Evolutionary conservation across 345 rosid genomes (phyloP).

Genomic region (Lumnitzera racemosa): DNA sequence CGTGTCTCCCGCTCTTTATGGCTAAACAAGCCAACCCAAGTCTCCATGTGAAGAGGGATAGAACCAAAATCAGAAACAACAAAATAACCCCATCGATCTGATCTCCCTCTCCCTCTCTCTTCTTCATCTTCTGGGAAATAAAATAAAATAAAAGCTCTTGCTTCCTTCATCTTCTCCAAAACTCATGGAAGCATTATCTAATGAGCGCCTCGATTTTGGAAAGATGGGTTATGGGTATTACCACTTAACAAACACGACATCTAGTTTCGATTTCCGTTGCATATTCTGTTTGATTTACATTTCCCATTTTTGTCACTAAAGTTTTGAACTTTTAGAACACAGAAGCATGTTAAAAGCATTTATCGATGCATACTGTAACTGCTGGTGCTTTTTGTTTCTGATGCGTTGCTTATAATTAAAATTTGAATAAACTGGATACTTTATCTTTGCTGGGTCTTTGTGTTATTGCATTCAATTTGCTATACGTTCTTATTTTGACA

Average conservation of each 20-base stretch:
- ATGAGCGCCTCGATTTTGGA: conserved; percentile 84
- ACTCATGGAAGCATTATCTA: conserved; percentile 52
- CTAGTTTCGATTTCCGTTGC: too few relatives aligned
- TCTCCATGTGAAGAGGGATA: too few relatives aligned
- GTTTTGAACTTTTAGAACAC: too few relatives aligned
- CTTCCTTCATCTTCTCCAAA: conserved; percentile 15
- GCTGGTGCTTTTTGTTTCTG: too few relatives aligned
- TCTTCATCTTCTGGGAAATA: conserved; percentile 10
- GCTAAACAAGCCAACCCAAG: too few relatives aligned
- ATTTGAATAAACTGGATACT: too few relatives aligned
- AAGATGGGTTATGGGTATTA: conserved; percentile 86
- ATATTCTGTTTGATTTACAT: background rate
- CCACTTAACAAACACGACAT: too few relatives aligned
- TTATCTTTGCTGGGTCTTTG: background rate
- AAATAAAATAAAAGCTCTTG: background rate
- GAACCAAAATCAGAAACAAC: too few relatives aligned
- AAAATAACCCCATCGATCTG: conserved; percentile 7
- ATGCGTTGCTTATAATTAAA: too few relatives aligned
- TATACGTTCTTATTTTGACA: conserved; percentile 3
- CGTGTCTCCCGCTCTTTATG: too few relatives aligned
- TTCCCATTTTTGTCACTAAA: background rate
- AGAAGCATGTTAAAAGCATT: too few relatives aligned
- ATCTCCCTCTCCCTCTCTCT: conserved; percentile 17
- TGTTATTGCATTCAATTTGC: background rate
- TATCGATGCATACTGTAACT: too few relatives aligned